Evolutionary conservation across 2,329 filamentous ascomycete species (phyloP).

Genomic region (Ploettnerulaceae sp.): DNA sequence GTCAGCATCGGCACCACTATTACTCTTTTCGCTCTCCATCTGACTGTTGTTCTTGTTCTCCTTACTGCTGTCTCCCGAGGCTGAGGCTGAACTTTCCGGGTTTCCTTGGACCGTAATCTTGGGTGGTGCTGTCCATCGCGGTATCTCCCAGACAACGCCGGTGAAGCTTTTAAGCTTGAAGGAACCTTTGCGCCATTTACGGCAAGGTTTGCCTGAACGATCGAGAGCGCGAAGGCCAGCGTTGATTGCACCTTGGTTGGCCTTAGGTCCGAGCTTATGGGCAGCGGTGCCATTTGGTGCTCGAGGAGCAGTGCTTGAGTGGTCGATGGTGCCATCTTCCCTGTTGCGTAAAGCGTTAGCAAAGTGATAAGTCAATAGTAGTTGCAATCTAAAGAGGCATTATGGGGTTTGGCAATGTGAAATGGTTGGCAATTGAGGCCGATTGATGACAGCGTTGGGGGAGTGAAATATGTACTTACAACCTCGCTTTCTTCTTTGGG

Average conservation of each 20-base stretch:
- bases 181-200: conserved; percentile 80
- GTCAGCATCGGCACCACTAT: conserved; percentile 55
- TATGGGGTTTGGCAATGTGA: conserved; percentile 1
- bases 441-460: conserved; percentile 1
- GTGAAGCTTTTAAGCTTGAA: conserved; percentile 91
- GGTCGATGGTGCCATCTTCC: conserved; percentile 59
- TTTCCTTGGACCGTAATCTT: conserved; percentile 44
- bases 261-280: conserved; percentile 91
- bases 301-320: conserved; percentile 42
- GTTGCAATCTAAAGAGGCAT: not conserved
- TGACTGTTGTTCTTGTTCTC: conserved; percentile 58
- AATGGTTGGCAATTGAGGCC: not conserved
- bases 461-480: conserved; percentile 58
- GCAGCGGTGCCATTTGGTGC: conserved; percentile 39
- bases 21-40: conserved; percentile 52
- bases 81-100: conserved; percentile 42
- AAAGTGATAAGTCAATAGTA: not conserved
- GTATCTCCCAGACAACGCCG: conserved; percentile 74
- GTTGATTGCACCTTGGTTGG: conserved; percentile 96
- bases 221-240: conserved; percentile 91
- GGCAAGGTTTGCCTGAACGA: conserved; percentile 84
- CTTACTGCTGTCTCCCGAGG: conserved; percentile 50
- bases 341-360: conserved; percentile 35
- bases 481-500: conserved; percentile 90
- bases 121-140: conserved; percentile 75